Base-by-base conservation (phyloP, 2,329 filamentous ascomycete species). In the Verruconis gallopava region DNA sequence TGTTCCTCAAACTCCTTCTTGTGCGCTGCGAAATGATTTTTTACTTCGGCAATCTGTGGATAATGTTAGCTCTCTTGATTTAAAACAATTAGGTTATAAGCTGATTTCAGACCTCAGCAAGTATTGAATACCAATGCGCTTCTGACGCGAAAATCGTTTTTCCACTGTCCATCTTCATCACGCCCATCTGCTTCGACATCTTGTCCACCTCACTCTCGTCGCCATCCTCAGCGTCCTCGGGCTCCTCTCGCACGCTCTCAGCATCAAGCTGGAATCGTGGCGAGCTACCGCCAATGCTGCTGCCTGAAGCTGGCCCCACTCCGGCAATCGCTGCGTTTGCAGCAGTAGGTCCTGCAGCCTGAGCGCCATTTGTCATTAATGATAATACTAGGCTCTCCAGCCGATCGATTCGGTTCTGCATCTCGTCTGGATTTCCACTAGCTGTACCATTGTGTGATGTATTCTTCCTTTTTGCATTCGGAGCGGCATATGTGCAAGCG, bases 321-420 rank as follows among this genome's bases (percentile, higher is more conserved):
- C 55, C 58, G 3, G 66, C 67, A 25, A 78, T 70, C 5, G 66
- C 71, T 22, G 74, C 73, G 44, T 72, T 67, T n/a, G 75, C 75
- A 38, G 75, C 74, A 14, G 69, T 60, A 3, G 70, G 68, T 17
- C 75, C 74, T 37, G 71, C 68, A 42, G 73, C 70, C 49, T 73
- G 68, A n/a, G 70, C 72, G 44, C 85, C 85, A 59, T 84, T 88
- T 55, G 89, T 89, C 89, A 96, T 95, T 56, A 96, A 63, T 20
- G 85, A 93, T 49, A 96, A 65, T 47, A 96, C 89, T 59, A 96
- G 67, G 52, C 84, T 82, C 71, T 96, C 89, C 50, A 96, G 71
- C 53, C 89, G 77, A 67, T 96, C 88, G 65, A 96, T 96, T 59
- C 91, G 82, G 57, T 93, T 93, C 66, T 96, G 89, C 89, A 96